Base-by-base conservation (phyloP, 805 yeast species). In the Maudiozyma serrabonitensis region DNA sequence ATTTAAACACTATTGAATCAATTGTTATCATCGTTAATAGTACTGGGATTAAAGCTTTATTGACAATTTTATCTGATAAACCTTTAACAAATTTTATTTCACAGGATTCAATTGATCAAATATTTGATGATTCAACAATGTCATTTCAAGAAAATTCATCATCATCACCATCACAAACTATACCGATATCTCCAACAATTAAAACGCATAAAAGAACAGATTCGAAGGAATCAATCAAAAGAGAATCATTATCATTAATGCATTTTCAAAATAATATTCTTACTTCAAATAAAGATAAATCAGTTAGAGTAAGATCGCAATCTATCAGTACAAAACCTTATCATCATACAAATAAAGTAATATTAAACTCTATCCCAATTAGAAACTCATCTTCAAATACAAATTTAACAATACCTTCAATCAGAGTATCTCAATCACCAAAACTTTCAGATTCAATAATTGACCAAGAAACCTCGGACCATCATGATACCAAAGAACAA, bases 261-360 rank as follows among this genome's bases (percentile, higher is more conserved):
- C 59, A 55, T 37, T 60, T 64, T 40, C 69, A 66, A 43, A 57
- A 61, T 47, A 53, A 56, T 12, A 41, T 61, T 18, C 42, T 66
- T 16, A 63, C 69, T 3, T 66, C 69, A 9, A 63, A 64, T 52
- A 64, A 66, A 46, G 69, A 64, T 43, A 63, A 59, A 46, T 53
- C 68, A 12, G 66, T 66, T 4, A 53, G 63, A 50, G 55, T 66
- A 41, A 57, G 67, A 46, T 61, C 68, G 3, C 44, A 54, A 18
- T 62, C 66, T 2, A 51, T 59, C 3, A 61, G 56, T 44, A 54
- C 60, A 41, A 58, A 51, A 41, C 47, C 60, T 19, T 50, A 46
- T 26, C 32, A 40, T 19, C 19, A 23, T 6, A 23, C 16, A 4
- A 44, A 28, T 31, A 42, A 28, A 18, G 37, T n/a, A 11, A 42